A percentile compares a stretch with the other conserved stretches of the same genome.
Evolutionary conservation across 805 yeast species (phyloP).

Genomic region (Sugiyamaella smithiae): DNA sequence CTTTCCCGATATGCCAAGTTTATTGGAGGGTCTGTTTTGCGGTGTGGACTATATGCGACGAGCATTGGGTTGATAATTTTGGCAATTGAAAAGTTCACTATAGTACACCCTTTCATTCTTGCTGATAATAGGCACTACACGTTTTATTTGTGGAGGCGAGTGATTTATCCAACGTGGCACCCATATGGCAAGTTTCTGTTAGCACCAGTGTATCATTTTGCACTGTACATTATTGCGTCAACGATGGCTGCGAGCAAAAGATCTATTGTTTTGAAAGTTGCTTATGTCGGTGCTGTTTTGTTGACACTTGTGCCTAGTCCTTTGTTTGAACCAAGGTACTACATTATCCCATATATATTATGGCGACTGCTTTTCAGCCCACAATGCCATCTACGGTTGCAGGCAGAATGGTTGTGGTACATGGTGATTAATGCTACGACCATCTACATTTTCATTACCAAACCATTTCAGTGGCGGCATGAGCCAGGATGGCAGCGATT

Average conservation of each 20-base stretch:
- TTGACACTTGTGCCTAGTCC: slow-evolving; percentile 84
- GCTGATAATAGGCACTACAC: slow-evolving; percentile 95
- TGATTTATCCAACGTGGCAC: slow-evolving; percentile 46
- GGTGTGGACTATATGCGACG: slow-evolving; percentile 13
- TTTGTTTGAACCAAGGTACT: slow-evolving; percentile 90
- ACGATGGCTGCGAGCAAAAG: slow-evolving; percentile 32
- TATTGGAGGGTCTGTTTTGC: slow-evolving; percentile 28
- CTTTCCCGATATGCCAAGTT: slow-evolving; percentile 41
- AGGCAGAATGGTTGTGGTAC: slow-evolving; percentile 62
- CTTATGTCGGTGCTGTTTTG: slow-evolving; percentile 50
- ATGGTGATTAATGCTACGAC: slow-evolving; percentile 53
- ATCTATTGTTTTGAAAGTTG: slow-evolving; percentile 32
- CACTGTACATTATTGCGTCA: slow-evolving; percentile 10
- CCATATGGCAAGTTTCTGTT: slow-evolving; percentile 43
- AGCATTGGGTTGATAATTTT: slow-evolving; percentile 17
- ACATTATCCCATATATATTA: slow-evolving; percentile 72
- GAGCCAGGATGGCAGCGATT: slow-evolving; percentile 70
- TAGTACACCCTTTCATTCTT: slow-evolving; percentile 83
- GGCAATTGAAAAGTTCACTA: slow-evolving; percentile 41
- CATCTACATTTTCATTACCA: slow-evolving; percentile 52
- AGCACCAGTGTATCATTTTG: slow-evolving; percentile 70
- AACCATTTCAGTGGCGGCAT: slow-evolving; percentile 66
- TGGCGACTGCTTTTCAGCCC: slow-evolving; percentile 58
- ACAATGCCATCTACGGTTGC: slow-evolving; percentile 34
- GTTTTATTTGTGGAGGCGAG: slow-evolving; percentile 73